Conservation (phyloP, 805 yeast species). For the Zygoascus ofunaensis region DNA sequence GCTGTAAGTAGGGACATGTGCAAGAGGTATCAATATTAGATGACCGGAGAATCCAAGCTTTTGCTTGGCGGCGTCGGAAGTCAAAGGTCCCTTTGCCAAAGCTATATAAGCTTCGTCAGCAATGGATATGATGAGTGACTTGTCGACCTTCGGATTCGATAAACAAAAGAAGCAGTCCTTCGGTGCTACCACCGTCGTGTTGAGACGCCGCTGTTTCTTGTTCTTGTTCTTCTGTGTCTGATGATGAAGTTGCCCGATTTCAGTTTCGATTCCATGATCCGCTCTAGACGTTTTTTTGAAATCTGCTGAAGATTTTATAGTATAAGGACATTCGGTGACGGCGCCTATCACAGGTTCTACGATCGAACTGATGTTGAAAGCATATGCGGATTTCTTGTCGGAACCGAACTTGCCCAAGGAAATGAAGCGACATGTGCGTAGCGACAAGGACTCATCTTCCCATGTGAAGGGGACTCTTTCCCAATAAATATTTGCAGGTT, state of each 20-base stretch:
- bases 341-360: too few relatives aligned
- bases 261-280: too few relatives aligned
- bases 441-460: constrained; percentile 18
- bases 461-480: constrained; percentile 51
- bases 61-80: constrained; percentile 35
- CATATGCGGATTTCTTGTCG: constrained; percentile 63
- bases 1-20: constrained; percentile 48
- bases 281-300: too few relatives aligned
- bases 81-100: constrained; percentile 78
- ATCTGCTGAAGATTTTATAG: too few relatives aligned
- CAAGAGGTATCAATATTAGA: constrained; percentile 69
- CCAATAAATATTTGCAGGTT: constrained; percentile 43
- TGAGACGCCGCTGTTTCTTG: too few relatives aligned
- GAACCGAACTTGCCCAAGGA: constrained; percentile 53
- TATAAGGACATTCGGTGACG: too few relatives aligned
- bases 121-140: constrained; percentile 73
- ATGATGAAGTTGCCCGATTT: too few relatives aligned
- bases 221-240: neutral
- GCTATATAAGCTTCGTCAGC: constrained; percentile 61
- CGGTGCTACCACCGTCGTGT: too few relatives aligned
- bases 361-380: constrained; percentile 45
- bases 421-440: constrained; percentile 43
- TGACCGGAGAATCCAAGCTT: constrained; percentile 64
- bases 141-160: constrained; percentile 64
- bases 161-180: constrained; percentile 72